A percentile compares a stretch with the other conserved stretches of the same genome.
These are phyloP conservation scores for Ceriops decandra DNA, from an alignment of 345 rosid genomes.

Conservation along the genomic window DNA sequence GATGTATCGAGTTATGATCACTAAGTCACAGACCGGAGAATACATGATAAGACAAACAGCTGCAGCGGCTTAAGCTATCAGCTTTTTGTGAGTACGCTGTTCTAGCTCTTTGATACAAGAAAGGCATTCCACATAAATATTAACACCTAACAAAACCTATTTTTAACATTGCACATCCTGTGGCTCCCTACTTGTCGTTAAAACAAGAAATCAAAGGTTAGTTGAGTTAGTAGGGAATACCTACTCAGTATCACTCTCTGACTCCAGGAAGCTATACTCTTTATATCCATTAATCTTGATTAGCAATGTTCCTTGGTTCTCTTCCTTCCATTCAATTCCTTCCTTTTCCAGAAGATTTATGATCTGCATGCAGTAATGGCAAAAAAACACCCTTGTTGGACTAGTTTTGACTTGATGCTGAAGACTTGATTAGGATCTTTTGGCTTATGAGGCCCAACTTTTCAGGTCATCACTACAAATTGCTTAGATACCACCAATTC, in stretches of 20 bases:
- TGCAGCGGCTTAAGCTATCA: neutral
- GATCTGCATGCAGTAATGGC: constrained; percentile 44
- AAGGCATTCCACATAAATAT: constrained; percentile 12
- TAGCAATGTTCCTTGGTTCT: constrained; percentile 72
- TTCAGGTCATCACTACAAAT: constrained; percentile 1
- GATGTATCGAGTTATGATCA: neutral
- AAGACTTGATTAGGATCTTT: neutral
- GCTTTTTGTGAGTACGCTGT: too few species aligned
- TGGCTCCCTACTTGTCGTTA: constrained; percentile 12
- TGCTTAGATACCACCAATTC: neutral
- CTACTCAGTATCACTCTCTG: constrained; percentile 57
- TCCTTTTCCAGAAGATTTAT: constrained; percentile 55
- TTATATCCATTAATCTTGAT: constrained; percentile 55
- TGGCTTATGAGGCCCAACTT: neutral
- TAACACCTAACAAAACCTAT: constrained; percentile 19
- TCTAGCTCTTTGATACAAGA: neutral
- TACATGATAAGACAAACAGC: neutral
- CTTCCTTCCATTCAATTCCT: constrained; percentile 60
- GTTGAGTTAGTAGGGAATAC: neutral
- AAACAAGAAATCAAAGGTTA: neutral
- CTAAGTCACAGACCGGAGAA: neutral
- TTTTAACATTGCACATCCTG: neutral
- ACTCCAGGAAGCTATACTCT: constrained; percentile 66
- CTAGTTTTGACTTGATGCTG: neutral
- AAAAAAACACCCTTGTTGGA: neutral